phyloP scores from a whole-genome alignment of 805 yeast genomes.

The Barnettozyma sp. region DNA sequence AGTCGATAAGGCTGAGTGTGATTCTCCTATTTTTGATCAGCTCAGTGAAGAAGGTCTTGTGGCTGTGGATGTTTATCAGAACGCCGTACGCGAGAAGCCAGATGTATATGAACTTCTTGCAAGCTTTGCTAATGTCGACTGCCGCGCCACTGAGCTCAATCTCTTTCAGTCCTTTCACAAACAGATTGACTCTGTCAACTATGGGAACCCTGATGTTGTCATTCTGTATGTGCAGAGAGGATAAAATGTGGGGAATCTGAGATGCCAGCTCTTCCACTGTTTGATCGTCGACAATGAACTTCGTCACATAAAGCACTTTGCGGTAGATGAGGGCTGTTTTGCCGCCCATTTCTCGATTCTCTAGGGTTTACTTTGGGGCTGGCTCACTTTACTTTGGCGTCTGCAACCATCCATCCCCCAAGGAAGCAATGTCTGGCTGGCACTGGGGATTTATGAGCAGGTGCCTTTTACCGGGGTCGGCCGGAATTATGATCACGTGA shows the following conservation, averaged over 20 bases:
- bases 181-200: conserved; percentile 3
- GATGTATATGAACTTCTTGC: conserved; percentile 9
- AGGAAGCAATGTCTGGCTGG: too few species aligned
- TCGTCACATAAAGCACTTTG: conserved; percentile 3
- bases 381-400: not conserved
- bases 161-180: conserved; percentile 3
- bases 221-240: conserved; percentile 1
- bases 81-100: conserved; percentile 12
- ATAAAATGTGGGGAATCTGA: not conserved
- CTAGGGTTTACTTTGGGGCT: not conserved
- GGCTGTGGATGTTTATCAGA: conserved; percentile 5
- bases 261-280: not conserved
- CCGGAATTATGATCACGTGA: too few species aligned
- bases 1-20: not conserved
- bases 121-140: conserved; percentile 2
- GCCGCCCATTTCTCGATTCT: conserved; percentile 1
- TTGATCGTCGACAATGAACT: conserved; percentile 6
- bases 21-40: conserved; percentile 2
- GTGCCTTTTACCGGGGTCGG: too few species aligned
- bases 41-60: conserved; percentile 5
- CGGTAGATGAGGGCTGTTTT: conserved; percentile 1
- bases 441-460: too few species aligned
- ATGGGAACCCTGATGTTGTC: conserved; percentile 4
- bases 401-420: not conserved
- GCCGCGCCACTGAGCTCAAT: not conserved